Conservation (phyloP, 345 rosid species). For the Pelargonium nanum region DNA sequence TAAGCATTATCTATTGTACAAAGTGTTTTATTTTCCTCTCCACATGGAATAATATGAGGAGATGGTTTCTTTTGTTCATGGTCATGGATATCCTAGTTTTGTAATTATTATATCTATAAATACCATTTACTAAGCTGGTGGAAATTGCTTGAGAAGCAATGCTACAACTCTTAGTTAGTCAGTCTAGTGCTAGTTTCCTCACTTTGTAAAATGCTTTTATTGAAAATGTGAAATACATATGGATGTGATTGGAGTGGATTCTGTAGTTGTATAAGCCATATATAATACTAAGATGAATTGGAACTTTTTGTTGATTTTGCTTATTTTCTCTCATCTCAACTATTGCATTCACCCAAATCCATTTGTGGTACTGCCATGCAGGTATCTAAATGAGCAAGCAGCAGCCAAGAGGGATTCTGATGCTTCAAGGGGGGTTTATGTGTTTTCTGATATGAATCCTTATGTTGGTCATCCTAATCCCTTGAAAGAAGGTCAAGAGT, state of each 20-base stretch:
- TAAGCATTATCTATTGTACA: not conserved
- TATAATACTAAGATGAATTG: not conserved
- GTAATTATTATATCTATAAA: too few species aligned
- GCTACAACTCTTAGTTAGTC: not conserved
- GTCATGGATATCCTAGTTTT: too few species aligned
- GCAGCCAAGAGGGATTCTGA: conserved; percentile 48
- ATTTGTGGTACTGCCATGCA: conserved; percentile 12
- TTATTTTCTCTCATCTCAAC: too few species aligned
- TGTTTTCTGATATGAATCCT: conserved; percentile 98
- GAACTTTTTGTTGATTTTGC: not conserved
- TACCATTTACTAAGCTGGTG: too few species aligned
- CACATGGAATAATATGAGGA: not conserved
- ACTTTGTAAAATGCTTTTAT: not conserved
- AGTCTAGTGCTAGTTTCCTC: not conserved
- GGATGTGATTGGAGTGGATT: not conserved
- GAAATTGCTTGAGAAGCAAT: not conserved
- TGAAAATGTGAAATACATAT: not conserved
- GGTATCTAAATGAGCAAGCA: conserved; percentile 65
- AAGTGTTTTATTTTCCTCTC: not conserved
- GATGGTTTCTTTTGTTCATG: not conserved
- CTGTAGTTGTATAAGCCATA: not conserved
- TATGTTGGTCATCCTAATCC: conserved; percentile 98
- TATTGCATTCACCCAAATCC: not conserved
- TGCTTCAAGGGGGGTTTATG: conserved; percentile 79
- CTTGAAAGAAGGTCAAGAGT: conserved; percentile 88